phyloP scores from a whole-genome alignment of 1,284 basidiomycete species.

The Veloboletus limbatus region DNA sequence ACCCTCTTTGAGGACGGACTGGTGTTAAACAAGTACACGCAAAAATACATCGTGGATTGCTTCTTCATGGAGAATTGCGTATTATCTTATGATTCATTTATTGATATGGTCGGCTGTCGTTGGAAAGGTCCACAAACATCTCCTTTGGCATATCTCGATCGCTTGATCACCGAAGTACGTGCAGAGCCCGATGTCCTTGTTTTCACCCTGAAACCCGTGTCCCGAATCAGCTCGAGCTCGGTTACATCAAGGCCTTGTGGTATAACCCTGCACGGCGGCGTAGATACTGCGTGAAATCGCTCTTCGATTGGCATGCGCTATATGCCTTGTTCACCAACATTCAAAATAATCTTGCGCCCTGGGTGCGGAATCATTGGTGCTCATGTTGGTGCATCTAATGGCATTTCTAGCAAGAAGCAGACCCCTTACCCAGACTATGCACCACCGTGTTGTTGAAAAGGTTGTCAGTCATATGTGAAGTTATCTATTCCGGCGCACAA shows the following conservation, averaged over 20 bases:
- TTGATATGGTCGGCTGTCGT: slow-evolving; percentile 36
- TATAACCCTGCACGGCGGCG: slow-evolving; percentile 66
- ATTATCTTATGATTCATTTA: slow-evolving; percentile 46
- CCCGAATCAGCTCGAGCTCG: slow-evolving; percentile 48
- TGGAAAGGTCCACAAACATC: slow-evolving; percentile 37
- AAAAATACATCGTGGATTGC: slow-evolving; percentile 57
- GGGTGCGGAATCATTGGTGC: slow-evolving; percentile 28
- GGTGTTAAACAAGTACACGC: slow-evolving; percentile 50
- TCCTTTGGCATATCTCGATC: slow-evolving; percentile 49
- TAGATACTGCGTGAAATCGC: slow-evolving; percentile 57
- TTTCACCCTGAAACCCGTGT: too few relatives aligned
- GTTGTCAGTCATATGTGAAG: slow-evolving; percentile 59
- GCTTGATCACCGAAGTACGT: slow-evolving; percentile 50
- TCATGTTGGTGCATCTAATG: slow-evolving; percentile 3
- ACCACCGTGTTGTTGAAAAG: slow-evolving; percentile 53
- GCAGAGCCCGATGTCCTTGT: slow-evolving; percentile 5
- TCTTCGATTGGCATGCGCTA: slow-evolving; percentile 61
- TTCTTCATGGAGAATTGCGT: slow-evolving; percentile 67
- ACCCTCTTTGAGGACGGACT: slow-evolving; percentile 55
- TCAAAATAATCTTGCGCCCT: slow-evolving; percentile 30
- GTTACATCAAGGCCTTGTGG: slow-evolving; percentile 59
- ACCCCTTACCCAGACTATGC: slow-evolving; percentile 41
- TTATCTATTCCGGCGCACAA: slow-evolving; percentile 75
- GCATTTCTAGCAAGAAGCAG: slow-evolving; percentile 20
- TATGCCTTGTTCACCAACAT: slow-evolving; percentile 48